phyloP scores from a whole-genome alignment of 1,284 basidiomycete genomes.

The Abortiporus biennis region DNA sequence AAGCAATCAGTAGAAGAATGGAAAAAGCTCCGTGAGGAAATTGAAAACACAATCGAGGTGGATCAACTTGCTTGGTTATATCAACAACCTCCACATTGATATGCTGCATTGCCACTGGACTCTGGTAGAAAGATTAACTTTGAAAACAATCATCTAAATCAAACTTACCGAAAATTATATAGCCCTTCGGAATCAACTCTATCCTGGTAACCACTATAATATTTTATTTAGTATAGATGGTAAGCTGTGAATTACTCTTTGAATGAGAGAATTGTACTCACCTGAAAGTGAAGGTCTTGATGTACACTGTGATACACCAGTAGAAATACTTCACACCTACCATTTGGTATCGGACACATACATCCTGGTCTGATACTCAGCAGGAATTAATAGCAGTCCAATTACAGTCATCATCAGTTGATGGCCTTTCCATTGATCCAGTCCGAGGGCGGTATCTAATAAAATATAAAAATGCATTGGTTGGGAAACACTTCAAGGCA shows the following conservation, averaged over 20 bases:
- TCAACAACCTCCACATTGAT: conserved; percentile 17
- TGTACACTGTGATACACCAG: conserved; percentile 29
- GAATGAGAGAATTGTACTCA: too few species aligned
- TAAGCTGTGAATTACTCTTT: too few species aligned
- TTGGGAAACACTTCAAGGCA: conserved; percentile 36
- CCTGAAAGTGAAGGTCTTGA: too few species aligned
- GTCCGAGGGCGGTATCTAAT: conserved; percentile 27
- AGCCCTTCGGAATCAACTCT: conserved; percentile 8
- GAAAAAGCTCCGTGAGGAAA: conserved; percentile 10
- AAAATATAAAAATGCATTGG: conserved; percentile 31
- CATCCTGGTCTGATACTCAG: conserved; percentile 16
- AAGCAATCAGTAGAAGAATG: conserved; percentile 13
- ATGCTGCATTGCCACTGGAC: conserved; percentile 10
- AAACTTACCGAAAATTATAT: too few species aligned
- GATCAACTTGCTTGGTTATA: conserved; percentile 24
- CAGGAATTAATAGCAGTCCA: conserved; percentile 21
- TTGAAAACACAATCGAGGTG: conserved; percentile 17
- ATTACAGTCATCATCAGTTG: conserved; percentile 21
- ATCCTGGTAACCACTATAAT: conserved; percentile 23
- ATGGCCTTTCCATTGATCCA: conserved; percentile 25
- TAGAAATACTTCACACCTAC: conserved; percentile 29
- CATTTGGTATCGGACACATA: conserved; percentile 33
- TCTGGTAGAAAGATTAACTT: conserved; percentile 12
- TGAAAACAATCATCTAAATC: too few species aligned
- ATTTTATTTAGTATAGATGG: conserved; percentile 11